These are phyloP conservation scores for Pythium coloratum DNA, from an alignment of 352 stramenopile genomes.

Conservation along the genomic window DNA sequence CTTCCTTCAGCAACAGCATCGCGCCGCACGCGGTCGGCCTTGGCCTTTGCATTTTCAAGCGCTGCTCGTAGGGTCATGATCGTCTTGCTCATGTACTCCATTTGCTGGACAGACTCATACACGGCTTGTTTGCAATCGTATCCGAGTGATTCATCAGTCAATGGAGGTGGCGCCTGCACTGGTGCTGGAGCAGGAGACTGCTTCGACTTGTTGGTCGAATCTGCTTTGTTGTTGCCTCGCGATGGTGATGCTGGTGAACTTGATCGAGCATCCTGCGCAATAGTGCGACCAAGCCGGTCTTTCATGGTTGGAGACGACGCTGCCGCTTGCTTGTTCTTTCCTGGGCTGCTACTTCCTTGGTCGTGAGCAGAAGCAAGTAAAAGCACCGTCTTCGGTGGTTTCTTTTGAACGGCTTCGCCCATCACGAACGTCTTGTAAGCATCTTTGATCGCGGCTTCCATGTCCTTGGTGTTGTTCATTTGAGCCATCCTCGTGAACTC, in stretches of 20 bases:
- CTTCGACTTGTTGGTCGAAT: constrained; percentile 2
- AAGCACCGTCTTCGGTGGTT: constrained; percentile 38
- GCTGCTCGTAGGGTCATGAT: constrained; percentile 62
- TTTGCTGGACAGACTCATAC: constrained; percentile 73
- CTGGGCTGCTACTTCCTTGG: constrained; percentile 6
- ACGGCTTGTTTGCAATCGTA: constrained; percentile 81
- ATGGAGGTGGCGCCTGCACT: not conserved
- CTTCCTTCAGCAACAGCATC: constrained; percentile 78
- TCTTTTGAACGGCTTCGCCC: constrained; percentile 63
- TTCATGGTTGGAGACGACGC: not conserved
- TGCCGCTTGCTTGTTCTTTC: constrained; percentile 16
- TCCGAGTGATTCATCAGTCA: constrained; percentile 48
- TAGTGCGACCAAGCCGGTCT: not conserved
- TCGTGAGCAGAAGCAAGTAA: not conserved
- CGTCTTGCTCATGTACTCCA: constrained; percentile 80
- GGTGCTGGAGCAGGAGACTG: constrained; percentile 13
- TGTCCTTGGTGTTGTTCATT: constrained; percentile 75
- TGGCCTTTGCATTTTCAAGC: constrained; percentile 68
- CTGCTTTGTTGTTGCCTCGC: not conserved
- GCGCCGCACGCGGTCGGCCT: constrained; percentile 63
- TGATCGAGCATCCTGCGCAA: not conserved
- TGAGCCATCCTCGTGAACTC: constrained; percentile 73
- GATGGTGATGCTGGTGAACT: constrained; percentile 9
- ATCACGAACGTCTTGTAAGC: constrained; percentile 78
- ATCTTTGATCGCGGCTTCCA: constrained; percentile 80